phyloP scores from a whole-genome alignment of 768 basidiomycete genomes.

The Russula earlei region DNA sequence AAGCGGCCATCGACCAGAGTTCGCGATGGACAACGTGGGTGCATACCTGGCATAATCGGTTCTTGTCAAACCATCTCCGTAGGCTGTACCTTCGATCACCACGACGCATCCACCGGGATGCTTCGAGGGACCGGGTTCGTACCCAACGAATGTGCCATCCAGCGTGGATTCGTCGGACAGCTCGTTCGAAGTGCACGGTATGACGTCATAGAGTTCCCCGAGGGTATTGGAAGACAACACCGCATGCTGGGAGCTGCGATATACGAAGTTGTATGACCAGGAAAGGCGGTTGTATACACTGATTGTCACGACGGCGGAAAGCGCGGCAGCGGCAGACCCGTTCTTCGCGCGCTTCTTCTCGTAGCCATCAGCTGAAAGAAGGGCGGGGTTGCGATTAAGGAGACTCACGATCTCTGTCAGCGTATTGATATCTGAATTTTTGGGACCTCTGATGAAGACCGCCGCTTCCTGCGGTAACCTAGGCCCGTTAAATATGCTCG shows the following conservation, averaged over 20 bases:
- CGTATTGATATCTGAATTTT: constrained; percentile 57
- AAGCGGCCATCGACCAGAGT: not conserved
- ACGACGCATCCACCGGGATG: constrained; percentile 37
- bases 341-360: constrained; percentile 4
- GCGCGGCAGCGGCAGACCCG: constrained; percentile 16
- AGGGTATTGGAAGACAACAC: constrained; percentile 66
- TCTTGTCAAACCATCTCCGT: constrained; percentile 42
- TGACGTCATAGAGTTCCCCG: constrained; percentile 44
- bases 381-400: not conserved
- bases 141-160: constrained; percentile 28
- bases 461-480: constrained; percentile 47
- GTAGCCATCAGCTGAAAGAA: constrained; percentile 8
- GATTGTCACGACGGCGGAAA: constrained; percentile 45
- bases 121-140: constrained; percentile 20
- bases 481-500: not conserved
- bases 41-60: constrained; percentile 55
- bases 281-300: constrained; percentile 51
- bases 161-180: constrained; percentile 34
- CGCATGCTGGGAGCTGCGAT: constrained; percentile 58
- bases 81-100: constrained; percentile 51
- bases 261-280: constrained; percentile 52
- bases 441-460: constrained; percentile 53
- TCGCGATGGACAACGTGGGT: not conserved
- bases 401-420: constrained; percentile 34
- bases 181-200: constrained; percentile 57